Conservation (phyloP, 2,329 filamentous ascomycete genomes). For the Diaporthe sp. region DNA sequence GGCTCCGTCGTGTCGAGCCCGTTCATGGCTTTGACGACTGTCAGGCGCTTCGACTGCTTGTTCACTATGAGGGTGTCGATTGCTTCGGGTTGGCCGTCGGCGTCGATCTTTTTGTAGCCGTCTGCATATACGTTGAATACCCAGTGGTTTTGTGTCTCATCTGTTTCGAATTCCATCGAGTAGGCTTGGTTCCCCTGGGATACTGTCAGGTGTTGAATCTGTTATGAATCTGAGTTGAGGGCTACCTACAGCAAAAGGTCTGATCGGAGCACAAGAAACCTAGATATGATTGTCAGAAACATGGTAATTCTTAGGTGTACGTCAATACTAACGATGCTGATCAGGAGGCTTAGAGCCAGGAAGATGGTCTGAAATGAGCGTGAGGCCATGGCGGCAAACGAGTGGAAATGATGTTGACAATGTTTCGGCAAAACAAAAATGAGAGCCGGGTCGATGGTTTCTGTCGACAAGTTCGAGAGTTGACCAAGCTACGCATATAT, state of each 20-base stretch:
- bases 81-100: neutral
- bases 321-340: neutral
- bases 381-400: neutral
- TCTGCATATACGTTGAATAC: neutral
- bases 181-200: neutral
- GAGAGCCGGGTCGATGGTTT: neutral
- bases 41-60: neutral
- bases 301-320: neutral
- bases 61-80: neutral
- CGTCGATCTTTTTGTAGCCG: neutral
- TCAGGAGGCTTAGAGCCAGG: neutral
- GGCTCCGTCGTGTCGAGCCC: constrained; percentile 5
- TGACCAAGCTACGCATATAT: neutral
- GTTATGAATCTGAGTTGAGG: no score
- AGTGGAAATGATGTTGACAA: neutral
- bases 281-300: neutral
- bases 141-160: neutral
- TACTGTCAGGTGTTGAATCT: neutral
- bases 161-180: neutral
- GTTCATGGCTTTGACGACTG: neutral
- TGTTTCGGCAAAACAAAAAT: neutral
- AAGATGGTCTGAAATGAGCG: neutral
- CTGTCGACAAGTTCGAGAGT: no score
- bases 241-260: neutral
- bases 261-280: neutral